Base-by-base conservation (phyloP, 352 stramenopile species). In the Pythium sukuiense region DNA sequence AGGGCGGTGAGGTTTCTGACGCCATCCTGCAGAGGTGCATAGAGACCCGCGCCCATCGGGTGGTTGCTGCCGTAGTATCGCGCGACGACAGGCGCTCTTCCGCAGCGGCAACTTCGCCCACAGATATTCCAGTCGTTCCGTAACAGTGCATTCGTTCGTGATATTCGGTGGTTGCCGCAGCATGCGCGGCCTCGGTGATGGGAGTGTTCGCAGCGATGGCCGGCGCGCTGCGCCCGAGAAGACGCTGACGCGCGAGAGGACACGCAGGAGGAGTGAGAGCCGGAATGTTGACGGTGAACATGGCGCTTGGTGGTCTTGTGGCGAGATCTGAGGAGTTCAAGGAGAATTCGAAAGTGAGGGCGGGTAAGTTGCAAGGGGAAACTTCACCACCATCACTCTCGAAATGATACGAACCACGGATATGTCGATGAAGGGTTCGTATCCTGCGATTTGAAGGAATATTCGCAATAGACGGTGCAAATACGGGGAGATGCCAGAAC, bases 361-460 rank as follows among this genome's bases (percentile, higher is more conserved):
- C 37, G 37, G 37, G 14, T 6, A 43, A 43, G 37, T 43, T 43
- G 37, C 9, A 13, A 43, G 37, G 45, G 45, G 18, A 52, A 52
- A 52, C 18, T 29, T 52, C 45, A 52, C 18, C 2, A 52, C 45
- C 45, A 52, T 52, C 45, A 52, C 45, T 52, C 45, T 52, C 14
- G 2, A 8, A 1, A 29, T 13, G 45, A 52, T 52, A 52, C 45
- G 11, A 52, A 52, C n/a, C 37, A 16, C 32, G 5, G 5, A 9
- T 5, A 35, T 35, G 8, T 35, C 32, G 8, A 9, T 35, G 4
- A 4, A 43, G 6, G 1, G 37, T 43, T 43, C 18, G 37, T 43
- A 43, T 18, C 37, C n/a, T 6, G 9, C 1, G 32, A 9, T 9
- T 9, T 9, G 5, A 35, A 35, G 37, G 1, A 43, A 18, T 5